Conservation (phyloP, 345 rosid species). For the Salix arbutifolia region DNA sequence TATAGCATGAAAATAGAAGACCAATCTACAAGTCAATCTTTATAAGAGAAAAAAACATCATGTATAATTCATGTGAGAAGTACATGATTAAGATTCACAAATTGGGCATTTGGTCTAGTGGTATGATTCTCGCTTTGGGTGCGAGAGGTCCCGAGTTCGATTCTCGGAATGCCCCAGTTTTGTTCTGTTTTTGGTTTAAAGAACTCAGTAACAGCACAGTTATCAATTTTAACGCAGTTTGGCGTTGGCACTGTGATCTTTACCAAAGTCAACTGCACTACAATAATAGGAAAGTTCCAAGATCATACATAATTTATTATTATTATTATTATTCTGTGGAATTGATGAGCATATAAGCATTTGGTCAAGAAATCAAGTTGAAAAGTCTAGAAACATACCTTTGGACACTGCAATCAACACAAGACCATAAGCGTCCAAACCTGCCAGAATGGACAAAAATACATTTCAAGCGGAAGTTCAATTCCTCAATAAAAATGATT, state of each 20-base stretch:
- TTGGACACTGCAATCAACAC: neutral
- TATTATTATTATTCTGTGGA: neutral
- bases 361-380: neutral
- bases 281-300: no score
- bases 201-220: no score
- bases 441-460: neutral
- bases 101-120: constrained; percentile 40
- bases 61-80: no score
- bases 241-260: no score
- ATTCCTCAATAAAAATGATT: no score
- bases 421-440: neutral
- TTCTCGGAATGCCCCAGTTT: constrained; percentile 62
- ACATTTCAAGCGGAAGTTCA: neutral
- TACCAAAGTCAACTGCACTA: no score
- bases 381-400: no score
- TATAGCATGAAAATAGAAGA: neutral
- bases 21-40: neutral
- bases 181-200: no score
- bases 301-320: no score
- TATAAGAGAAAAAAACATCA: no score
- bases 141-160: constrained; percentile 74
- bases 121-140: constrained; percentile 88
- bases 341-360: neutral
- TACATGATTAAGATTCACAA: no score
- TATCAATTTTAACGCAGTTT: no score